phyloP scores from a whole-genome alignment of 306 rosid species.

The Quercus berberidifolia region DNA sequence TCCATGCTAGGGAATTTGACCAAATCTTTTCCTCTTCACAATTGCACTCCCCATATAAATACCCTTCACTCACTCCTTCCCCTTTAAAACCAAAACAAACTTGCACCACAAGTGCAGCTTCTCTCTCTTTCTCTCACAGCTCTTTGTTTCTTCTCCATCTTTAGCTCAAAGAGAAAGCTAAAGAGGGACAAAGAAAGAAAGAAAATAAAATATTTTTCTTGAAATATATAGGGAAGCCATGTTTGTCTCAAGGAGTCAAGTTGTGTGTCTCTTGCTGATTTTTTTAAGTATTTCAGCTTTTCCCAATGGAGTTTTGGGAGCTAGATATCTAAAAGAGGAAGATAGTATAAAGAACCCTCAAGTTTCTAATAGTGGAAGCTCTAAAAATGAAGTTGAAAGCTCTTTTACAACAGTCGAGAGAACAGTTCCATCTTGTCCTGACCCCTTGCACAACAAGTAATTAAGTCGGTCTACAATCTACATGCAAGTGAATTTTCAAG shows the following conservation, averaged over 20 bases:
- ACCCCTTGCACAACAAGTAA: slow-evolving; percentile 82
- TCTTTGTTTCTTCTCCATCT: slow-evolving; percentile 11
- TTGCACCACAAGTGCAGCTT: neutral
- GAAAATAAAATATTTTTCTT: neutral
- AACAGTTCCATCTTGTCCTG: slow-evolving; percentile 75
- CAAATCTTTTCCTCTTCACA: slow-evolving; percentile 22
- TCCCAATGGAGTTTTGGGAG: slow-evolving; percentile 33
- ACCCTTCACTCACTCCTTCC: neutral
- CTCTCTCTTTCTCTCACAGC: neutral
- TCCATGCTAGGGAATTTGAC: slow-evolving; percentile 16
- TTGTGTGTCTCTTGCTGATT: slow-evolving; percentile 34
- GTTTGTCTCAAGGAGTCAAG: slow-evolving; percentile 40
- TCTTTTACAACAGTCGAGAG: slow-evolving; percentile 41
- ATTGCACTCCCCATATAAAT: neutral
- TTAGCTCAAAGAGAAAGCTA: slow-evolving; percentile 10
- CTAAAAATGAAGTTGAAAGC: slow-evolving; percentile 23
- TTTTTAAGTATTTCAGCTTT: slow-evolving; percentile 36
- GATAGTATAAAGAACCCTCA: slow-evolving; percentile 24
- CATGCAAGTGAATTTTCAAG: neutral
- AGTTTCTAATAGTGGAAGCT: slow-evolving; percentile 22
- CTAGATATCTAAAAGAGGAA: slow-evolving; percentile 29
- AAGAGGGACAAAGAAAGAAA: slow-evolving; percentile 2
- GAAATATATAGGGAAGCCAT: slow-evolving; percentile 22
- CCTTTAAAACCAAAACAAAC: slow-evolving; percentile 6
- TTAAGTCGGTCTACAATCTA: slow-evolving; percentile 6